Percentiles rank a stretch among this genome's conserved stretches.
Conservation (phyloP, 1,284 basidiomycete species). For the Ganoderma sinense region DNA sequence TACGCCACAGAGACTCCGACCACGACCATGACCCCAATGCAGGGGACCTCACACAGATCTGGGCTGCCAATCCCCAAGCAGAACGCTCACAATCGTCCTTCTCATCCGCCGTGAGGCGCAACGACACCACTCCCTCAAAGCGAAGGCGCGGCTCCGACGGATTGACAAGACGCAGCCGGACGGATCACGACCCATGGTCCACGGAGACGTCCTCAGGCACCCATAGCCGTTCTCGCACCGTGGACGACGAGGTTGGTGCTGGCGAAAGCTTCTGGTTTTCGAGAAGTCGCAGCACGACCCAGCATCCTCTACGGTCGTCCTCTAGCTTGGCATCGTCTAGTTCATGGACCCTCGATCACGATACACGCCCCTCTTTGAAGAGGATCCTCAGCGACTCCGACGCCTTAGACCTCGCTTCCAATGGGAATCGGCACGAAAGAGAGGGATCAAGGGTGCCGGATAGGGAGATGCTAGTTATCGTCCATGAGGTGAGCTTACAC, state of each 20-base stretch:
- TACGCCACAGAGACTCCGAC: constrained; percentile 1
- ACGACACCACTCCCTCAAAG: constrained; percentile 34
- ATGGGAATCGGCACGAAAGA: not conserved
- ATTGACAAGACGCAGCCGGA: constrained; percentile 29
- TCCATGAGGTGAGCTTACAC: constrained; percentile 54
- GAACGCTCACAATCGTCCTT: constrained; percentile 34
- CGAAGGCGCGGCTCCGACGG: constrained; percentile 40
- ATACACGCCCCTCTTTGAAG: constrained; percentile 42
- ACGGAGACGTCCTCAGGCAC: not conserved
- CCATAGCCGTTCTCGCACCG: constrained; percentile 38
- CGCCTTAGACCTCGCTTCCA: not conserved
- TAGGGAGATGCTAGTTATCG: constrained; percentile 57
- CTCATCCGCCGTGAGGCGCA: constrained; percentile 38
- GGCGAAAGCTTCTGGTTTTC: constrained; percentile 27
- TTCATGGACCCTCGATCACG: constrained; percentile 25
- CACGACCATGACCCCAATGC: constrained; percentile 5
- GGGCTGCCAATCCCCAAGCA: constrained; percentile 31
- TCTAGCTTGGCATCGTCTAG: constrained; percentile 28
- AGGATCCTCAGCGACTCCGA: constrained; percentile 37
- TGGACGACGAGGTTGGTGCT: constrained; percentile 28
- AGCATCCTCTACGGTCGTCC: constrained; percentile 25
- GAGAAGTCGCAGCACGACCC: constrained; percentile 19
- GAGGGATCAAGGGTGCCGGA: constrained; percentile 26
- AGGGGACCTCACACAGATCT: constrained; percentile 8
- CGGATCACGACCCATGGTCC: constrained; percentile 36